These are phyloP conservation scores for Emericellopsis terricola DNA, from an alignment of 495 filamentous ascomycete species.

Conservation along the genomic window DNA sequence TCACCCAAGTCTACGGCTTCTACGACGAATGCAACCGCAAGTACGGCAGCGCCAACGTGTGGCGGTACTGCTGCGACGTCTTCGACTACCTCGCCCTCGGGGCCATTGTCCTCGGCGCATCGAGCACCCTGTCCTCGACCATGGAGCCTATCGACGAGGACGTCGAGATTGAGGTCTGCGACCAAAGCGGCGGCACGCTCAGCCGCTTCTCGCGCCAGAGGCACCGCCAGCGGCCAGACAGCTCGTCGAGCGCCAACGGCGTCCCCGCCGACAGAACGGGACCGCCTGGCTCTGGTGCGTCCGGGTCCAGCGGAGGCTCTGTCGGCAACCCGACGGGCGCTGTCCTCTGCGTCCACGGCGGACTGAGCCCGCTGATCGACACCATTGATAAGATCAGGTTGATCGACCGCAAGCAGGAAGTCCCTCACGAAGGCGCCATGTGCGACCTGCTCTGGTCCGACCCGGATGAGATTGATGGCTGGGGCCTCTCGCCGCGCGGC, in stretches of 20 bases:
- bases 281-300: conserved; percentile 62
- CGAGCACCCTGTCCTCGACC: conserved; percentile 44
- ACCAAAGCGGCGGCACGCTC: conserved; percentile 60
- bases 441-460: conserved; percentile 97
- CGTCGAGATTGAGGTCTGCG: conserved; percentile 81
- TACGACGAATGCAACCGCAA: conserved; percentile 97
- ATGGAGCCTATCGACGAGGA: conserved; percentile 38
- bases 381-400: conserved; percentile 90
- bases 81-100: conserved; percentile 96
- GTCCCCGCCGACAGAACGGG: conserved; percentile 34
- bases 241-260: conserved; percentile 21
- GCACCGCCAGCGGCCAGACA: conserved; percentile 4
- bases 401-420: conserved; percentile 92
- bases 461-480: conserved; percentile 95
- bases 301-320: conserved; percentile 44
- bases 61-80: conserved; percentile 96
- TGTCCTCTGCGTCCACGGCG: conserved; percentile 90
- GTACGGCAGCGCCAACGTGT: conserved; percentile 94
- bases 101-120: conserved; percentile 81
- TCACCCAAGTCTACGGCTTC: conserved; percentile 96
- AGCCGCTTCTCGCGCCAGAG: conserved; percentile 43
- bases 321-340: conserved; percentile 53
- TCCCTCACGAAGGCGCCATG: conserved; percentile 97
- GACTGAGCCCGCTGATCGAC: conserved; percentile 79
- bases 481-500: conserved; percentile 86